A percentile compares a stretch with the other conserved stretches of the same genome.
These are phyloP conservation scores for Jimgerdemannia flammicorona DNA, from an alignment of 192 early-diverging fungal species.

Conservation along the genomic window DNA sequence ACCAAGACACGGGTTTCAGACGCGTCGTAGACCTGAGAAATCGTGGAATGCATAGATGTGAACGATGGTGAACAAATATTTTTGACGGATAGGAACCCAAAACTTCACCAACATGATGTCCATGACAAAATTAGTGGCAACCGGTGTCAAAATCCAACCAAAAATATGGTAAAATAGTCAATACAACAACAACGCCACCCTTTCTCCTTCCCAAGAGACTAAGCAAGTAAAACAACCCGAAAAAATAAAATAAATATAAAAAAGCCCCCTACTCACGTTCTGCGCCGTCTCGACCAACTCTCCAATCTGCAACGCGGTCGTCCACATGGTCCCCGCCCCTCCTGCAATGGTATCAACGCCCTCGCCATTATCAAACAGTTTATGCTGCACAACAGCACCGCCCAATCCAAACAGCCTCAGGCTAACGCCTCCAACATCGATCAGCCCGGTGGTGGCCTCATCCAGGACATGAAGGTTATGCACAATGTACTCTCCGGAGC, in stretches of 20 bases:
- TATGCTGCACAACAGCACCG: conserved; percentile 57
- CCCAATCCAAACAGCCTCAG: conserved; percentile 56
- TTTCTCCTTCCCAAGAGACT: too few relatives aligned
- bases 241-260: conserved; percentile 1
- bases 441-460: conserved; percentile 40
- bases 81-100: neutral
- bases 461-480: conserved; percentile 50
- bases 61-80: neutral
- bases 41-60: neutral
- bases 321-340: conserved; percentile 61
- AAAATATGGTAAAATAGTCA: neutral
- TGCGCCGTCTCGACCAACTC: conserved; percentile 56
- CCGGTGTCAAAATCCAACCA: too few relatives aligned
- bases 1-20: conserved; percentile 54
- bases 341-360: conserved; percentile 56
- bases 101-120: too few relatives aligned
- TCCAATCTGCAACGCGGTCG: conserved; percentile 57
- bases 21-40: conserved; percentile 41
- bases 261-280: conserved; percentile 10
- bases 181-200: neutral
- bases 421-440: conserved; percentile 55
- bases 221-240: neutral
- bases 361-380: conserved; percentile 60
- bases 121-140: too few relatives aligned
- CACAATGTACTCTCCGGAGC: conserved; percentile 41